These are phyloP conservation scores for Colletotrichum sp. DNA, from an alignment of 2,329 filamentous ascomycete genomes.

Conservation along the genomic window DNA sequence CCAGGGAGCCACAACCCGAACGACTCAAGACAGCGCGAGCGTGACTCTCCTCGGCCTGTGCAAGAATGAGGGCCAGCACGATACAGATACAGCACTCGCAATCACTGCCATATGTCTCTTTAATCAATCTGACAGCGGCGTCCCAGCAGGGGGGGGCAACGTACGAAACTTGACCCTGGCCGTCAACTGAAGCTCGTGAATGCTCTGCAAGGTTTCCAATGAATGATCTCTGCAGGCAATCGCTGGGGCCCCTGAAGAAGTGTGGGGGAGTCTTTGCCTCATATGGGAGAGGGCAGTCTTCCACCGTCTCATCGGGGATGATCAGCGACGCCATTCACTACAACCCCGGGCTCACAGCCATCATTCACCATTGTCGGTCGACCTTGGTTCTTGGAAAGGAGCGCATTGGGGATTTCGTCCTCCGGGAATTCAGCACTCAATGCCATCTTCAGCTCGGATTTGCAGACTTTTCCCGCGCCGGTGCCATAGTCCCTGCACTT, in stretches of 20 bases:
- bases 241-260: constrained; percentile 5
- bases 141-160: not conserved
- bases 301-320: constrained; percentile 12
- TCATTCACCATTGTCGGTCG: not conserved
- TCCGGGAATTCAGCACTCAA: not conserved
- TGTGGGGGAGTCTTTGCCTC: constrained; percentile 13
- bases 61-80: not conserved
- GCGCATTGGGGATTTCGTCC: not conserved
- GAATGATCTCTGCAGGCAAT: constrained; percentile 18
- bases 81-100: not conserved
- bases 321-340: constrained; percentile 11
- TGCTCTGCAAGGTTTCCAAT: not conserved
- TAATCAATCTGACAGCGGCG: constrained; percentile 8
- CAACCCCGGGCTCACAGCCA: not conserved
- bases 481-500: not conserved
- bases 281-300: not conserved
- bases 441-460: not conserved
- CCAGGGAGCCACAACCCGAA: not conserved
- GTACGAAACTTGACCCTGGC: constrained; percentile 1
- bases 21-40: not conserved
- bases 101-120: not conserved
- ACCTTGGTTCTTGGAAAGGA: not conserved
- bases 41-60: not conserved
- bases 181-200: constrained; percentile 2
- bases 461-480: not conserved